phyloP scores from a whole-genome alignment of 495 filamentous ascomycete genomes.

The Articulospora tetracladia region DNA sequence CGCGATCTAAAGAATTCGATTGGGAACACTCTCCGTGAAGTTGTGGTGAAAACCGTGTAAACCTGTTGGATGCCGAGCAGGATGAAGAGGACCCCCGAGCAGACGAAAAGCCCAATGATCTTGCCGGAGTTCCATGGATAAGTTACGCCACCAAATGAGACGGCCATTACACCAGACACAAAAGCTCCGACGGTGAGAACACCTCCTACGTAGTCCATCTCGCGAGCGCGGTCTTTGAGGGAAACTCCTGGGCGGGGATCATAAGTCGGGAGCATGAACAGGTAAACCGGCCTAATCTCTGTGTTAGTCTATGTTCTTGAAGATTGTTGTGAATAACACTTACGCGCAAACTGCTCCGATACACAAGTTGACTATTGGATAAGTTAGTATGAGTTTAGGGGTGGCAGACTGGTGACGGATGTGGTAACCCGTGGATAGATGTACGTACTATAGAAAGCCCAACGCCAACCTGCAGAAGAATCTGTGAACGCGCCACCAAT shows the following conservation, averaged over 20 bases:
- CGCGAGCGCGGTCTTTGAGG: slow-evolving; percentile 31
- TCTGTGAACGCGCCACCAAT: slow-evolving; percentile 61
- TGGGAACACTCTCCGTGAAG: slow-evolving; percentile 47
- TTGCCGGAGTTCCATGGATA: slow-evolving; percentile 49
- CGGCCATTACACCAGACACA: slow-evolving; percentile 42
- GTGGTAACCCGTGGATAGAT: too few relatives aligned
- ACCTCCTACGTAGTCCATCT: slow-evolving; percentile 43
- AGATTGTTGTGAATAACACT: too few relatives aligned
- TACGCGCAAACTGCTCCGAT: slow-evolving; percentile 47
- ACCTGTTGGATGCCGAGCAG: slow-evolving; percentile 47
- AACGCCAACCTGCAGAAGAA: slow-evolving; percentile 50
- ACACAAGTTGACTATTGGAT: slow-evolving; percentile 64
- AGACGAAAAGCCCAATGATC: slow-evolving; percentile 51
- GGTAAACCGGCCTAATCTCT: slow-evolving; percentile 56
- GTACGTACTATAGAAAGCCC: slow-evolving; percentile 77
- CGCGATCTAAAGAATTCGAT: slow-evolving; percentile 43
- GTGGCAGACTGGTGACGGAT: too few relatives aligned
- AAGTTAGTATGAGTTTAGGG: too few relatives aligned
- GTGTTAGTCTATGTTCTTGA: too few relatives aligned
- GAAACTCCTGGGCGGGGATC: slow-evolving; percentile 39
- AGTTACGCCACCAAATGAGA: slow-evolving; percentile 50
- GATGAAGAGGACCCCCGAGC: slow-evolving; percentile 47
- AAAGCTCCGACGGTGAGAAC: slow-evolving; percentile 40
- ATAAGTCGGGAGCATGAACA: slow-evolving; percentile 49
- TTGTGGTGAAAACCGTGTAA: slow-evolving; percentile 46